Evolutionary conservation across 2,329 filamentous ascomycete species (phyloP), one percentile per base, ranked within the genome.

Genomic region (Tympanopsis confertula): DNA sequence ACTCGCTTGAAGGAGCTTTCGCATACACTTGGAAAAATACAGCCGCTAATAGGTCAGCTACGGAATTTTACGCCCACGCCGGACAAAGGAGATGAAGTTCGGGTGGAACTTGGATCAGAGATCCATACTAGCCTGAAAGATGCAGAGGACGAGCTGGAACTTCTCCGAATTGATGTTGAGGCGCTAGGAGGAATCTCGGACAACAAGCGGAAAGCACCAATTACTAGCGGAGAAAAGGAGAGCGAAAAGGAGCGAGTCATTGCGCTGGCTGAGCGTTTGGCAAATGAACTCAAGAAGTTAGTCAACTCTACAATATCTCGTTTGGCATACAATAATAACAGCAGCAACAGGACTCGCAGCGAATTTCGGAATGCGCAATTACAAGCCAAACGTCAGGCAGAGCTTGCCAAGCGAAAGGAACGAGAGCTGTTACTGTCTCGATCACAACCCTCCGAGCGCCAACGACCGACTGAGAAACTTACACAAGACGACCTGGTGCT

Each of bases 301-400:
- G n/a, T 10, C 10, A n/a, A 7, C 30, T 33, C 30, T 33, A n/a
- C n/a, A n/a, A 26, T n/a, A 10, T 26, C 7, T 26, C n/a, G n/a
- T 26, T 26, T 26, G 7, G 7, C 22, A 7, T 26, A 26, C 22
- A 26, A n/a, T 26, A 10, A 13, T 33, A 10, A 17, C 13, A 20
- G 35, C n/a, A 19, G 19, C 38, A n/a, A 38, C 30, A 75, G 66
- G 41, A 33, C 61, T 44, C 68, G 86, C 42, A 64, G 69, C 22
- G 72, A 77, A 20, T 95, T 93, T 57, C 80, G 88, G 46, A 82
- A 78, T 55, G 88, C 89, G 12, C 85, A 93, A 51, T 64, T 94
- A 38, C 67, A 74, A 19, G 87, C 86, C 15, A 89, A 86, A 56
- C 73, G 77, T 12, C 10, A 33, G 7, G 30, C 30, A 15, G 30